phyloP scores from a whole-genome alignment of 768 basidiomycete species.

The Podaxis carcinomalis region DNA sequence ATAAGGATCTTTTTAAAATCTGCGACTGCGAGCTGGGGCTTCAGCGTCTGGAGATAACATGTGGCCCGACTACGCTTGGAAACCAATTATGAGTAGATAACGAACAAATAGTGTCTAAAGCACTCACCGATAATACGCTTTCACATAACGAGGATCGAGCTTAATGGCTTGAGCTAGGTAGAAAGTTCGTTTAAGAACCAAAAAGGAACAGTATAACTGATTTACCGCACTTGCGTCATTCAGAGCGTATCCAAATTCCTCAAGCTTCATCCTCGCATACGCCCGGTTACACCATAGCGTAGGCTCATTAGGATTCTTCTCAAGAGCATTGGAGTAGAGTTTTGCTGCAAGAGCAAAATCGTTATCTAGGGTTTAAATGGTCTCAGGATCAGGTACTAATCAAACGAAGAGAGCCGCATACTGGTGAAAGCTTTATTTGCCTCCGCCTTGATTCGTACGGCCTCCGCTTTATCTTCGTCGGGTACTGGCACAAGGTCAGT shows the following conservation, averaged over 20 bases:
- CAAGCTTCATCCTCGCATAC: slow-evolving; percentile 86
- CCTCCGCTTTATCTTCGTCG: slow-evolving; percentile 65
- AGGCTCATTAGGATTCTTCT: slow-evolving; percentile 82
- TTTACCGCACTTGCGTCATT: slow-evolving; percentile 71
- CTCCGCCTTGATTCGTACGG: slow-evolving; percentile 69
- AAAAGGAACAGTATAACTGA: neutral
- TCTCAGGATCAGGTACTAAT: slow-evolving; percentile 1
- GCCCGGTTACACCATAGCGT: slow-evolving; percentile 95
- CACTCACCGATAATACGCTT: slow-evolving; percentile 79
- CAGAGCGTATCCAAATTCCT: slow-evolving; percentile 91
- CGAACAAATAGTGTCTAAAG: neutral
- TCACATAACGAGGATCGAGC: slow-evolving; percentile 85
- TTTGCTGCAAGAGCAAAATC: slow-evolving; percentile 73
- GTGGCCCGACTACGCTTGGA: slow-evolving; percentile 64
- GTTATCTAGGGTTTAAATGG: slow-evolving; percentile 39
- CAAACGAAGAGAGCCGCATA: slow-evolving; percentile 27
- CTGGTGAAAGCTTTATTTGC: slow-evolving; percentile 88
- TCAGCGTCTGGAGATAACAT: slow-evolving; percentile 86
- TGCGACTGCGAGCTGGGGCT: slow-evolving; percentile 78
- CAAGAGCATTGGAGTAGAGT: slow-evolving; percentile 81
- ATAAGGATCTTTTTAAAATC: slow-evolving; percentile 84
- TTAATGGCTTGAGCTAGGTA: slow-evolving; percentile 74
- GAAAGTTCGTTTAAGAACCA: slow-evolving; percentile 4
- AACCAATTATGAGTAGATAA: neutral
- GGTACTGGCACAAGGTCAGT: slow-evolving; percentile 46